Evolutionary conservation across 371 early-diverging fungal species (phyloP).

Genomic region (Aphelidium insulamus): DNA sequence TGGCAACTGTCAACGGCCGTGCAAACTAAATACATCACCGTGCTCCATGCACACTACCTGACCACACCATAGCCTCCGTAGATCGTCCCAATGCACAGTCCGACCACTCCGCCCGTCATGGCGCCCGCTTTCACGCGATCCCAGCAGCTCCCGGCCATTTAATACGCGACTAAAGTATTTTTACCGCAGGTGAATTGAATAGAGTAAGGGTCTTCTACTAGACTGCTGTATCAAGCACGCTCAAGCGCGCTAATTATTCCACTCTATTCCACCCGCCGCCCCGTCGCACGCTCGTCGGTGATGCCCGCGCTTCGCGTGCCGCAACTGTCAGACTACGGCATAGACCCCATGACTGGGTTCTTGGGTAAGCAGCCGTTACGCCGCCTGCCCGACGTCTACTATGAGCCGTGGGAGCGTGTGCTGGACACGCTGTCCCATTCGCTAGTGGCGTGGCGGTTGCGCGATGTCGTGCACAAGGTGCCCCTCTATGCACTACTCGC

Average conservation of each 20-base stretch:
- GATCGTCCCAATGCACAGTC: constrained; percentile 58
- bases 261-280: too few species aligned
- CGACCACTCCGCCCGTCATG: constrained; percentile 62
- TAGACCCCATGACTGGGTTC: constrained; percentile 66
- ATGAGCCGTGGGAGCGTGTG: constrained; percentile 69
- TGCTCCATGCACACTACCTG: too few species aligned
- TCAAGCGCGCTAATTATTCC: too few species aligned
- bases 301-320: constrained; percentile 4
- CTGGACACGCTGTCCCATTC: constrained; percentile 52
- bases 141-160: too few species aligned
- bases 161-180: too few species aligned
- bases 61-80: too few species aligned
- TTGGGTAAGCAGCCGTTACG: constrained; percentile 46
- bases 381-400: constrained; percentile 44
- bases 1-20: too few species aligned
- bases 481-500: neutral
- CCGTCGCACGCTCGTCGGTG: too few species aligned
- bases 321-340: constrained; percentile 41
- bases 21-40: too few species aligned
- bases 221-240: too few species aligned
- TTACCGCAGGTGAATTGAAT: too few species aligned
- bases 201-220: too few species aligned
- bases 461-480: constrained; percentile 48
- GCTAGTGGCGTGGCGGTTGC: constrained; percentile 48
- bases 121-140: constrained; percentile 60